Percentiles rank a stretch among this genome's conserved stretches.
Evolutionary conservation across 2,329 filamentous ascomycete species (phyloP).

Genomic region (Penicillium freii): DNA sequence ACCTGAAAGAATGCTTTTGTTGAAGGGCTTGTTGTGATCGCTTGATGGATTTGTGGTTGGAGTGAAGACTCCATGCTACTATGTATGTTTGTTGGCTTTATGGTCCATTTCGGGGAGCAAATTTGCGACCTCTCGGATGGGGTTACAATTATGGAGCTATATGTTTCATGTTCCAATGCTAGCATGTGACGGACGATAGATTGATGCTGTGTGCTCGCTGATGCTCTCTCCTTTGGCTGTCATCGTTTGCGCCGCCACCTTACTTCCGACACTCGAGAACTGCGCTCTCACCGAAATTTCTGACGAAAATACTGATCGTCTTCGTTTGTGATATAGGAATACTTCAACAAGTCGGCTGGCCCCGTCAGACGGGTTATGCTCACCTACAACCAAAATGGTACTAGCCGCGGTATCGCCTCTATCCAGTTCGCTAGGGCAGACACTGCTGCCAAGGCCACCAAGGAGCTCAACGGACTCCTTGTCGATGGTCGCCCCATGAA

Average conservation of each 20-base stretch:
- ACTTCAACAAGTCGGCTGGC: conserved; percentile 84
- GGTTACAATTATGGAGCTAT: not conserved
- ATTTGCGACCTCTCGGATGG: not conserved
- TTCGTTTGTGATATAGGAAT: conserved; percentile 72
- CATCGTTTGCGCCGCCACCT: conserved; percentile 27
- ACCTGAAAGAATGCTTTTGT: conserved; percentile 3
- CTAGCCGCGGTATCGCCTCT: conserved; percentile 87
- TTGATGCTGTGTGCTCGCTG: conserved; percentile 60
- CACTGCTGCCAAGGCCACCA: conserved; percentile 79
- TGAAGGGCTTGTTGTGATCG: conserved; percentile 14
- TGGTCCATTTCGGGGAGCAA: not conserved
- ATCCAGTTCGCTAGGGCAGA: conserved; percentile 80
- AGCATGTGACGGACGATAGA: conserved; percentile 27
- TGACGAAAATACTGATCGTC: conserved; percentile 46
- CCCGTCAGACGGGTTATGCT: conserved; percentile 88
- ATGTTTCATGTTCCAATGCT: not conserved
- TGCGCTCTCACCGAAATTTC: conserved; percentile 24
- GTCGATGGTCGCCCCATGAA: conserved; percentile 91
- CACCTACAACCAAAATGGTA: conserved; percentile 87
- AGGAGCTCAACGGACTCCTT: conserved; percentile 80
- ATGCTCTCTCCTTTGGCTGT: conserved; percentile 41
- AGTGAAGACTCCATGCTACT: not conserved
- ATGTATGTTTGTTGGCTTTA: conserved; percentile 7
- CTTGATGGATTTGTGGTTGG: conserved; percentile 10
- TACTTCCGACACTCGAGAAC: conserved; percentile 25